Conservation (phyloP, 495 filamentous ascomycete genomes). For the Podospora conica region DNA sequence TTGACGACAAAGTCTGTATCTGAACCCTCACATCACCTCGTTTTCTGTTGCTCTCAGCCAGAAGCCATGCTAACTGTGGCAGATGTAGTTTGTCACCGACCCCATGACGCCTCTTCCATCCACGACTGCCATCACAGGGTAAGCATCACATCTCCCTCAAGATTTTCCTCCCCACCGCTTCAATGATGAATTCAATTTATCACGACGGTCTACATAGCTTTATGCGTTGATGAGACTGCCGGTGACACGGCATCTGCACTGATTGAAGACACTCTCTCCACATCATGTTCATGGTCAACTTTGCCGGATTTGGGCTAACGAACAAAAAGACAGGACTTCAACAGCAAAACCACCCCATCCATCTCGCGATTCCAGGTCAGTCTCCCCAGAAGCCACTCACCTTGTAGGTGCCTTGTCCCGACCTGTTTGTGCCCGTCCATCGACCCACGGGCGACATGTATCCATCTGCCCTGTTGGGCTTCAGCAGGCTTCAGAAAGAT, state of each 20-base stretch:
- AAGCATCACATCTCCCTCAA: conserved; percentile 14
- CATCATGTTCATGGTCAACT: not conserved
- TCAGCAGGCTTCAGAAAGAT: not conserved
- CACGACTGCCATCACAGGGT: conserved; percentile 5
- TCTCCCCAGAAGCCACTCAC: not conserved
- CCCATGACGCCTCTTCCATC: not conserved
- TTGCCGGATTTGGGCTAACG: not conserved
- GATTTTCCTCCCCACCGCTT: conserved; percentile 11
- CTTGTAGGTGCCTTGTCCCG: not conserved
- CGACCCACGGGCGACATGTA: not conserved
- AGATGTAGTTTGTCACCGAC: conserved; percentile 3
- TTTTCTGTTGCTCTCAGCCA: not conserved
- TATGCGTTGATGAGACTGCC: conserved; percentile 87
- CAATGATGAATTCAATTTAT: conserved; percentile 64
- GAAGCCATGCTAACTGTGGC: conserved; percentile 17
- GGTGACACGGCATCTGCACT: conserved; percentile 77
- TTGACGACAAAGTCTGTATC: conserved; percentile 53
- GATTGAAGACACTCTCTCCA: conserved; percentile 35
- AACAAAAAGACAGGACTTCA: not conserved
- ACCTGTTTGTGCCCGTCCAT: not conserved
- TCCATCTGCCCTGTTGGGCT: not conserved
- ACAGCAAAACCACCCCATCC: not conserved
- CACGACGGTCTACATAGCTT: conserved; percentile 98
- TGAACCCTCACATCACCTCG: conserved; percentile 30
- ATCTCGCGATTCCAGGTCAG: not conserved